Conservation (phyloP, 2,329 filamentous ascomycete genomes). For the Fusarium chaquense region DNA sequence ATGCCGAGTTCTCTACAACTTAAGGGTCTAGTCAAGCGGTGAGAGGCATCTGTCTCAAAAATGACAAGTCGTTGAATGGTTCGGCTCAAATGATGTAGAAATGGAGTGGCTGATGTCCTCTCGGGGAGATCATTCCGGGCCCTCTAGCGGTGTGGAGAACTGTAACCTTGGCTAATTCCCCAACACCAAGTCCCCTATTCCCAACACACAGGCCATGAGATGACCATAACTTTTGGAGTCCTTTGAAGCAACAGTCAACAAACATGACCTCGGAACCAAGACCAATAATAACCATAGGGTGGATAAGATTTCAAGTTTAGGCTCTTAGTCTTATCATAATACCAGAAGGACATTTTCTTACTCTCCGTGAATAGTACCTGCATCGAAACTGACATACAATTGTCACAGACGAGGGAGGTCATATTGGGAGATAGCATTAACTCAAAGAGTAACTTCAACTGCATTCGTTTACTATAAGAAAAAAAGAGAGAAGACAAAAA, state of each 20-base stretch:
- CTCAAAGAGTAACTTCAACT: neutral
- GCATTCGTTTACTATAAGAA: fast-evolving
- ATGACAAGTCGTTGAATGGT: neutral
- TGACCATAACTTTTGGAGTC: neutral
- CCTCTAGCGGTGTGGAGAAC: neutral
- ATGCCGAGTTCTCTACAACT: constrained; percentile 3
- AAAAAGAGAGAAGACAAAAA: neutral
- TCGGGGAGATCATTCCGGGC: neutral
- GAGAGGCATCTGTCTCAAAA: neutral
- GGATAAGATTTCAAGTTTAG: too few relatives aligned
- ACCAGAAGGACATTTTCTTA: fast-evolving
- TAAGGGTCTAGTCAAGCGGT: neutral
- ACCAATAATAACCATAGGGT: neutral
- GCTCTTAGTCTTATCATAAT: too few relatives aligned
- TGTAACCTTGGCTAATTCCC: neutral
- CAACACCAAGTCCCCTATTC: constrained; percentile 3
- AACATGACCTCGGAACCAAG: neutral
- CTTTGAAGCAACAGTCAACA: neutral
- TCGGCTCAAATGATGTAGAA: neutral
- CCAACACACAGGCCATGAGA: neutral
- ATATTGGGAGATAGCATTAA: neutral
- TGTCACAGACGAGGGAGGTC: neutral
- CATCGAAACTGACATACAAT: fast-evolving
- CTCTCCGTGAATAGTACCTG: neutral
- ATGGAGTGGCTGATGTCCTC: neutral